Conservation (phyloP, 2,329 filamentous ascomycete species). For the Stachybotrys echinatus region DNA sequence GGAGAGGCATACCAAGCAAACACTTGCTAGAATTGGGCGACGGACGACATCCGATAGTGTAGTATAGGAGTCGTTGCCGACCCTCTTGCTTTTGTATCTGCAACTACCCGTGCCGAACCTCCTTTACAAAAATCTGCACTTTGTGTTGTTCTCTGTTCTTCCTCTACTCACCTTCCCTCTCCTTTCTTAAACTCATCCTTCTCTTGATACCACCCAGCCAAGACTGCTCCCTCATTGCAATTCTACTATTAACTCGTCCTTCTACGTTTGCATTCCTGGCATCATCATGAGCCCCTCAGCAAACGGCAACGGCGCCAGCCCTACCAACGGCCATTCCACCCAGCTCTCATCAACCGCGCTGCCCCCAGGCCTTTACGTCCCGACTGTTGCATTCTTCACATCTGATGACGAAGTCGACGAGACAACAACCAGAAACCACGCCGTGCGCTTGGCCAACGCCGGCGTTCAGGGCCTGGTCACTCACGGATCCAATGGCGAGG, state of each 20-base stretch:
- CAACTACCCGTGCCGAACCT: not conserved
- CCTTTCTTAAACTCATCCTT: not conserved
- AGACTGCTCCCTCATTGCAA: not conserved
- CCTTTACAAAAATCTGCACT: not conserved
- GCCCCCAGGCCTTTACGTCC: slow-evolving; percentile 49
- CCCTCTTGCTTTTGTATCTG: not conserved
- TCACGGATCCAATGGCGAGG: slow-evolving; percentile 70
- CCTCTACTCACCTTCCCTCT: not conserved
- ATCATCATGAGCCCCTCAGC: not conserved
- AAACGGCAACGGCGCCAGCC: not conserved
- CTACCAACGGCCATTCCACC: not conserved
- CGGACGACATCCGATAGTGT: not conserved
- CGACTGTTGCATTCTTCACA: slow-evolving; percentile 59
- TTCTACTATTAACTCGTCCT: not conserved
- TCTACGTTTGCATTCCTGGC: not conserved
- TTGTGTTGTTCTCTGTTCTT: not conserved
- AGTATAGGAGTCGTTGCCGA: not conserved
- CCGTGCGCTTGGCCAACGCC: slow-evolving; percentile 54
- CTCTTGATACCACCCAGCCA: not conserved
- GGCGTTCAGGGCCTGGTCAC: slow-evolving; percentile 64
- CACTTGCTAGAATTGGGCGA: not conserved
- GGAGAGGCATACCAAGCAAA: not conserved
- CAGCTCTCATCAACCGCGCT: slow-evolving; percentile 1
- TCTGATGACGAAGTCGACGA: slow-evolving; percentile 49
- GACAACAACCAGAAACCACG: slow-evolving; percentile 43